Base-by-base conservation (phyloP, 345 rosid species). In the Limnanthes douglasii region DNA sequence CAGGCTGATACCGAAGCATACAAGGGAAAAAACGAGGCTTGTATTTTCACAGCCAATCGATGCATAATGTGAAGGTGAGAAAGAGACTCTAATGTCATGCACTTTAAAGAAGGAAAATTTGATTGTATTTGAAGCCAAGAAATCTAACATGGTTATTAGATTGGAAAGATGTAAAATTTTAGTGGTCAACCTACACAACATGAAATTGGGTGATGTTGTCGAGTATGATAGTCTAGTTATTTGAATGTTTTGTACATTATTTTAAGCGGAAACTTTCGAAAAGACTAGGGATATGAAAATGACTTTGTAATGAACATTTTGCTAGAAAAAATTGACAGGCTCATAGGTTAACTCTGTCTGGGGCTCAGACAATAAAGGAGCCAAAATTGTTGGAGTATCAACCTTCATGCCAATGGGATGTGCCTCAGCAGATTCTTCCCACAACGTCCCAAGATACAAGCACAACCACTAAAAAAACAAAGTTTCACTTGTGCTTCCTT, bases 261-360 rank as follows among this genome's bases (percentile, higher is more conserved):
- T 59, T 51, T 39, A 46, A 25, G 31, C 11, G 45, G 26, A 17
- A 18, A 37, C 27, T 24, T 48, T 14, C 42, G 15, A 35, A 39
- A 41, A 51, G 37, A 46, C 43, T 56, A 46, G 59, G 51, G 42
- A 44, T 37, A 40, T 37, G 28, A 48, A 27, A 50, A 21, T n/a
- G 34, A 32, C 34, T 39, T 26, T 26, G 41, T 18, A 33, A 39
- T 49, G 31, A 30, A 23, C 34, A 50, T 40, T 43, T 36, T 45
- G 50, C 35, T 60, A 48, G 41, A 55, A n/a, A n/a, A n/a, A n/a
- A n/a, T n/a, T n/a, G n/a, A n/a, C n/a, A n/a, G n/a, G n/a, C n/a
- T n/a, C n/a, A n/a, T n/a, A n/a, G n/a, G n/a, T n/a, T 32, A 86
- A 93, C 94, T 86, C 94, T 5, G 96, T 90, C 41, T 74, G 90